Conservation (phyloP, 495 filamentous ascomycete species). For the Pyrenula aspistea region DNA sequence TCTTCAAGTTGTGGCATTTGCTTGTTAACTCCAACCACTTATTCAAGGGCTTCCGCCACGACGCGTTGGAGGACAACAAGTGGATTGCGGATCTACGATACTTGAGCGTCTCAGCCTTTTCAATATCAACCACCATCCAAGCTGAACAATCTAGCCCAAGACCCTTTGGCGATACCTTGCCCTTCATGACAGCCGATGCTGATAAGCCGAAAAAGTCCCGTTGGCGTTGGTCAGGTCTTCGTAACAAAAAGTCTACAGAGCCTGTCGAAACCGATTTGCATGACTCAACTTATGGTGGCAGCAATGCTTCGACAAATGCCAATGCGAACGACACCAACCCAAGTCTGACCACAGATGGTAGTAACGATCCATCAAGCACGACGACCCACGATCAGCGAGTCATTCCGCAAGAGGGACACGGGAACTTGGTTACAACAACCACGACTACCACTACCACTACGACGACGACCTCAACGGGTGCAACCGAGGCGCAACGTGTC, state of each 20-base stretch:
- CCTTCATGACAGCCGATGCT: neutral
- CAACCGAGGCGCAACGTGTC: neutral
- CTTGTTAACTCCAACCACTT: too few species aligned
- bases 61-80: too few species aligned
- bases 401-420: neutral
- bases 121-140: too few species aligned
- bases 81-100: too few species aligned
- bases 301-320: neutral
- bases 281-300: neutral
- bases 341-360: neutral
- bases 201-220: neutral
- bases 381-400: neutral
- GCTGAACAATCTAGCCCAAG: too few species aligned
- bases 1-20: too few species aligned
- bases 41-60: too few species aligned
- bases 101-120: too few species aligned
- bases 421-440: neutral
- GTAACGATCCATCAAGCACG: neutral
- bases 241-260: neutral
- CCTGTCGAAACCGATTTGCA: neutral
- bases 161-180: too few species aligned
- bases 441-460: neutral
- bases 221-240: neutral
- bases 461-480: neutral
- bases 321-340: neutral